Conservation (phyloP, 129 eudicot species). For the Centaurea solstitialis region DNA sequence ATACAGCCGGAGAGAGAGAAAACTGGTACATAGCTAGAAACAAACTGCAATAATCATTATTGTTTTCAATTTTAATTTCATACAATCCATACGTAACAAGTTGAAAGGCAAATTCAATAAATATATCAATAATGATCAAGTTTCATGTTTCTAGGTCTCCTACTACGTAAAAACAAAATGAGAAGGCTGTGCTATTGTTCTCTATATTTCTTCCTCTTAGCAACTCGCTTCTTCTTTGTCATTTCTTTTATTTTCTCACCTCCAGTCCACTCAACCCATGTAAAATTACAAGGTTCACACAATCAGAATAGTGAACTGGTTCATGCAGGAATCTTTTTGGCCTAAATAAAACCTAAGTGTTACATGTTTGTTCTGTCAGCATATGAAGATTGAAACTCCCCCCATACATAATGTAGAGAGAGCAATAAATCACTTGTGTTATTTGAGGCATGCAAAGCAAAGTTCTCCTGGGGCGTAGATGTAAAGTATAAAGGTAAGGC, state of each 20-base stretch:
- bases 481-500: neutral
- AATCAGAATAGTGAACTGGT: neutral
- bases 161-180: neutral
- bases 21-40: neutral
- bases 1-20: neutral
- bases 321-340: neutral
- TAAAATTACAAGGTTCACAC: neutral
- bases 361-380: neutral
- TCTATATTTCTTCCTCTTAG: neutral
- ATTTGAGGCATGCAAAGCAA: neutral
- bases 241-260: neutral
- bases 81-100: neutral
- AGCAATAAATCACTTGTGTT: neutral
- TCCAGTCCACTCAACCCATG: neutral
- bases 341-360: neutral
- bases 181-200: neutral
- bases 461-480: neutral
- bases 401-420: neutral
- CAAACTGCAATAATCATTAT: neutral
- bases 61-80: neutral
- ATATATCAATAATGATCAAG: neutral
- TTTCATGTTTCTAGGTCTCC: neutral
- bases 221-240: neutral
- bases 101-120: neutral
- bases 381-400: neutral